A percentile compares a stretch with the other conserved stretches of the same genome.
Evolutionary conservation across 1,284 basidiomycete genomes (phyloP).

Genomic region (Psilocybe mexicana): DNA sequence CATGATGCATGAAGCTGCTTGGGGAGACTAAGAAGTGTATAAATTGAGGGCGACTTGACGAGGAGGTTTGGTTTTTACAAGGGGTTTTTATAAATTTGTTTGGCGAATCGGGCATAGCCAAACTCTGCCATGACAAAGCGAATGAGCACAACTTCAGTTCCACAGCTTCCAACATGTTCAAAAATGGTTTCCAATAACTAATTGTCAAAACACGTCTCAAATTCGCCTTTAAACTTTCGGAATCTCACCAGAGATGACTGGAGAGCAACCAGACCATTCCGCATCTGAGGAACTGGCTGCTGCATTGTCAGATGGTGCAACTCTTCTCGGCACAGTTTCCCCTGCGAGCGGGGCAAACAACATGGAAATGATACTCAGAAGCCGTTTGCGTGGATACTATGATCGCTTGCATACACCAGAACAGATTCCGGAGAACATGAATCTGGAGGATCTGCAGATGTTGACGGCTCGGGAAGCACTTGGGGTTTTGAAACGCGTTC

Average conservation of each 20-base stretch:
- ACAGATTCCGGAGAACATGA: conserved; percentile 14
- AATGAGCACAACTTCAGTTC: no score
- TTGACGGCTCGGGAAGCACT: conserved; percentile 60
- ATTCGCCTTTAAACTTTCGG: not conserved
- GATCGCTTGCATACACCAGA: conserved; percentile 2
- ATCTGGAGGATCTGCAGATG: conserved; percentile 48
- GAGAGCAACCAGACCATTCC: not conserved
- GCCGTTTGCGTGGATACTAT: conserved; percentile 26
- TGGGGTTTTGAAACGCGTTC: conserved; percentile 50
- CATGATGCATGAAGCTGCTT: no score
- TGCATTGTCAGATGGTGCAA: conserved; percentile 19
- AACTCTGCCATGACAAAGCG: no score
- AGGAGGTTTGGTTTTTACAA: no score
- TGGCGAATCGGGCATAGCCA: no score
- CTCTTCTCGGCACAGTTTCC: conserved; percentile 21
- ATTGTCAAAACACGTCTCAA: not conserved
- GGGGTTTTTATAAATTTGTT: no score
- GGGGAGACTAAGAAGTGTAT: no score
- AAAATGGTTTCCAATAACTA: not conserved
- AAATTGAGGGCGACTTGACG: no score
- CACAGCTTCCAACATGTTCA: no score
- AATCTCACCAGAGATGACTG: not conserved
- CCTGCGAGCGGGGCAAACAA: conserved; percentile 11
- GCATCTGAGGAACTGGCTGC: conserved; percentile 13
- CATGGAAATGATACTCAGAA: conserved; percentile 24